Conservation (phyloP, 139 green algal genomes). For the Limnomonas spitsbergensis region DNA sequence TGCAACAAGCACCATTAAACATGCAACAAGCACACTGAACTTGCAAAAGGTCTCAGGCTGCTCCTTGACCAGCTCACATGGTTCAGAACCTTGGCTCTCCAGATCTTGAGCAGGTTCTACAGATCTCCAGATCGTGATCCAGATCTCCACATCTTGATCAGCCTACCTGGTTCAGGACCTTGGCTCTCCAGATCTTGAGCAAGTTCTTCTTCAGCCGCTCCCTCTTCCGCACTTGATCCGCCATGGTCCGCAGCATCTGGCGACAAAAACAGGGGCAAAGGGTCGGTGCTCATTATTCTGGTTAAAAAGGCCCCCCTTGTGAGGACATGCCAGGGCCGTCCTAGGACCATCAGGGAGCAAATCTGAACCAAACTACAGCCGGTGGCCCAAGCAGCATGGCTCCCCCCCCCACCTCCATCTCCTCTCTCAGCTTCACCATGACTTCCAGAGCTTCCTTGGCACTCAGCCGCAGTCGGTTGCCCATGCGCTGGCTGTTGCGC, state of each 20-base stretch:
- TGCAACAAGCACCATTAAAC: too few species aligned
- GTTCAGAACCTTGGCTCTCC: slow-evolving; percentile 29
- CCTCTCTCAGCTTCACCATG: slow-evolving; percentile 29
- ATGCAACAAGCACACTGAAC: too few species aligned
- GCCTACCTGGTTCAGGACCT: slow-evolving; percentile 19
- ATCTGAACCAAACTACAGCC: neutral
- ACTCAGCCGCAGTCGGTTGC: slow-evolving; percentile 21
- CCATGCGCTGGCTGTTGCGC: slow-evolving; percentile 25
- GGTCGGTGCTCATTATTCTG: neutral
- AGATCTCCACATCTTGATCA: too few species aligned
- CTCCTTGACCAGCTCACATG: slow-evolving; percentile 10
- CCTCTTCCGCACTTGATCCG: slow-evolving; percentile 58
- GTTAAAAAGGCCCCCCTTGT: neutral
- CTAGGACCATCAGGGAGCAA: neutral
- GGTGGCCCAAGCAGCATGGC: neutral
- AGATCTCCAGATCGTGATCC: too few species aligned
- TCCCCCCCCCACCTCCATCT: slow-evolving; percentile 43
- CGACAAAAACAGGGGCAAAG: neutral
- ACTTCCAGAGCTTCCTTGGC: slow-evolving; percentile 36
- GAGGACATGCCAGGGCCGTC: too few species aligned
- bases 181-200: slow-evolving; percentile 42
- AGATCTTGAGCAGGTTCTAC: slow-evolving; percentile 49
- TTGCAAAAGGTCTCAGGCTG: too few species aligned
- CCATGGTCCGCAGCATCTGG: slow-evolving; percentile 44
- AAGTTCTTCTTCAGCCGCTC: slow-evolving; percentile 55